Percentiles rank a stretch among this genome's conserved stretches.
These are phyloP conservation scores for Oropetium thomaeum DNA, from an alignment of 176 grass and related monocot genomes.

Conservation along the genomic window DNA sequence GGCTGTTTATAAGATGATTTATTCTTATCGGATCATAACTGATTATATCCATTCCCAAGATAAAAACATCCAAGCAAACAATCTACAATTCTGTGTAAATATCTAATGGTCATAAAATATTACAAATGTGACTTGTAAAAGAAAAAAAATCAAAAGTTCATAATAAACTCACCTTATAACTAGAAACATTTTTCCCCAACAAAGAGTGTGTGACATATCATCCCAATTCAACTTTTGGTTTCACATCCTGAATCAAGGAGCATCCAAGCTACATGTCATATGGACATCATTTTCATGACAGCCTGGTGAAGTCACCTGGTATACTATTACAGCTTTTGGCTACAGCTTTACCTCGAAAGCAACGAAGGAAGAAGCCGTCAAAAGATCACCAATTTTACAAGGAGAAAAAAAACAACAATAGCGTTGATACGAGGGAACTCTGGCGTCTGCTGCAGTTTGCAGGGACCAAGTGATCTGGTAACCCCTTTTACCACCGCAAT, in stretches of 20 bases:
- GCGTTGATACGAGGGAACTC: not conserved
- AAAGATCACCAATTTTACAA: not conserved
- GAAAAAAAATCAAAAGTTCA: not conserved
- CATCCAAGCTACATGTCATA: not conserved
- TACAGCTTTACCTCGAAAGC: not conserved
- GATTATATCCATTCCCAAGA: too few relatives aligned
- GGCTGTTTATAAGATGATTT: too few relatives aligned
- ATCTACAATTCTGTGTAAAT: too few relatives aligned
- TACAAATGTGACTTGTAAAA: not conserved
- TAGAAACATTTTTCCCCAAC: not conserved
- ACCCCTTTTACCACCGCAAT: too few relatives aligned
- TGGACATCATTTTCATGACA: not conserved
- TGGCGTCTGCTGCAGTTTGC: not conserved
- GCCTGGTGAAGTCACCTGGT: not conserved
- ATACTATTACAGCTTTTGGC: too few relatives aligned
- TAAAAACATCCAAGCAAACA: too few relatives aligned
- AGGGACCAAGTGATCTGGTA: not conserved
- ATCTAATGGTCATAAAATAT: not conserved
- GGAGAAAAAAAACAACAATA: not conserved
- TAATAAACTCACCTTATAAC: not conserved
- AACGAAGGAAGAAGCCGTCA: not conserved
- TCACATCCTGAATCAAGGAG: not conserved
- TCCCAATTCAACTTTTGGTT: not conserved
- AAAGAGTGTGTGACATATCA: not conserved
- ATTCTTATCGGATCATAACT: too few relatives aligned